Percentiles rank a stretch among this genome's conserved stretches.
These are phyloP conservation scores for Crataegus laevigata DNA, from an alignment of 306 rosid genomes.

Conservation along the genomic window DNA sequence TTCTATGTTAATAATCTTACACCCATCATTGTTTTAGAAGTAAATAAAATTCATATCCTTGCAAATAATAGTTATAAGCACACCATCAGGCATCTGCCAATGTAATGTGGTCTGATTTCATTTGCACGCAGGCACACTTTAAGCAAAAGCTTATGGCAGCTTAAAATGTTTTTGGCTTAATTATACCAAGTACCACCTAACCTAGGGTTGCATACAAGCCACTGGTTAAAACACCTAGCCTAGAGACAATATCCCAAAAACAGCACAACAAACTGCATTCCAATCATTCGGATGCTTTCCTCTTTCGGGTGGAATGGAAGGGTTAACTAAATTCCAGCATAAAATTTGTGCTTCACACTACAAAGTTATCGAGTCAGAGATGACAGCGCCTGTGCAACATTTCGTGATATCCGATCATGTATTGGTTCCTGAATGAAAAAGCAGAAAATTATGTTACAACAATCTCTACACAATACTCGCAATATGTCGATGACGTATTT, in stretches of 20 bases:
- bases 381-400: constrained; percentile 58
- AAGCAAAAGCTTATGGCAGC: background rate
- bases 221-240: background rate
- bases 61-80: too few species aligned
- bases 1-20: too few species aligned
- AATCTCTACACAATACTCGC: background rate
- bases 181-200: background rate
- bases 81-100: too few species aligned
- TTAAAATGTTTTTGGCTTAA: background rate
- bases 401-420: constrained; percentile 76
- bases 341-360: background rate
- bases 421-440: constrained; percentile 53
- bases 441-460: constrained; percentile 1
- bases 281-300: background rate
- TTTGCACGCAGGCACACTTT: background rate
- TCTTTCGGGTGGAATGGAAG: background rate
- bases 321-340: background rate
- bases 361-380: constrained; percentile 30
- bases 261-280: background rate
- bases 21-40: too few species aligned
- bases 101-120: too few species aligned
- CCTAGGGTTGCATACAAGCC: background rate
- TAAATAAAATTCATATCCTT: too few species aligned
- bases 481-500: background rate
- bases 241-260: background rate